Evolutionary conservation across 352 stramenopile genomes (phyloP).

Genomic region (Peronosclerospora sorghi): DNA sequence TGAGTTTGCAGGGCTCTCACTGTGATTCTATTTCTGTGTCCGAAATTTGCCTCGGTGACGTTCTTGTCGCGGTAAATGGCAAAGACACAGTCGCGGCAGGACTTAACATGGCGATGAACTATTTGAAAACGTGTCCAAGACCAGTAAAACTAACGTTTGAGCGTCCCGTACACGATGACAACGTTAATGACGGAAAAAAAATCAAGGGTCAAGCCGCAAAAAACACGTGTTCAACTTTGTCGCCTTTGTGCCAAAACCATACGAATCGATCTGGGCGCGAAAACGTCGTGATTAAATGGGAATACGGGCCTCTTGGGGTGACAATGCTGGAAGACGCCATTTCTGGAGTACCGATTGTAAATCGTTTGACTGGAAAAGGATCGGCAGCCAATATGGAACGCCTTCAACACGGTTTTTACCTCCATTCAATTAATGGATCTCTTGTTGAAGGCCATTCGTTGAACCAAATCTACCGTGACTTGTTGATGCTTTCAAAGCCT

Average conservation of each 20-base stretch:
- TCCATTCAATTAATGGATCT: conserved; percentile 42
- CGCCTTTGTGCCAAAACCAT: neutral
- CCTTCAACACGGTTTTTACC: conserved; percentile 31
- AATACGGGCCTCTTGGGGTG: conserved; percentile 31
- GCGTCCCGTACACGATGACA: conserved; percentile 17
- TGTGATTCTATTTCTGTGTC: conserved; percentile 3
- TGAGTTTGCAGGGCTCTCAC: neutral
- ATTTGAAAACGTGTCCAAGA: conserved; percentile 21
- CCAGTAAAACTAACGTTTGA: conserved; percentile 48
- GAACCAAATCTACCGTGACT: conserved; percentile 21
- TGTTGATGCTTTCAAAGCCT: conserved; percentile 32
- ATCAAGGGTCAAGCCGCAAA: neutral
- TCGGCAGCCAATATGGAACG: conserved; percentile 25
- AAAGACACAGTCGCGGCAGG: conserved; percentile 33
- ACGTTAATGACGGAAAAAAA: conserved; percentile 2
- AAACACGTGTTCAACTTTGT: neutral
- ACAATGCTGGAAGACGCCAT: conserved; percentile 42
- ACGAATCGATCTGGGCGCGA: neutral
- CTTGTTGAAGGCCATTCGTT: conserved; percentile 19
- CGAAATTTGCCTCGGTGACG: conserved; percentile 26
- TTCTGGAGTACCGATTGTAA: conserved; percentile 37
- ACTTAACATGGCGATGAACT: conserved; percentile 26
- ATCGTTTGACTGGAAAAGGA: conserved; percentile 60
- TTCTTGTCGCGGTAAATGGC: conserved; percentile 47
- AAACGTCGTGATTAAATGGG: conserved; percentile 43